A percentile compares a stretch with the other conserved stretches of the same genome.
Conservation (phyloP, 768 basidiomycete species). For the Cystofilobasidium ferigula region DNA sequence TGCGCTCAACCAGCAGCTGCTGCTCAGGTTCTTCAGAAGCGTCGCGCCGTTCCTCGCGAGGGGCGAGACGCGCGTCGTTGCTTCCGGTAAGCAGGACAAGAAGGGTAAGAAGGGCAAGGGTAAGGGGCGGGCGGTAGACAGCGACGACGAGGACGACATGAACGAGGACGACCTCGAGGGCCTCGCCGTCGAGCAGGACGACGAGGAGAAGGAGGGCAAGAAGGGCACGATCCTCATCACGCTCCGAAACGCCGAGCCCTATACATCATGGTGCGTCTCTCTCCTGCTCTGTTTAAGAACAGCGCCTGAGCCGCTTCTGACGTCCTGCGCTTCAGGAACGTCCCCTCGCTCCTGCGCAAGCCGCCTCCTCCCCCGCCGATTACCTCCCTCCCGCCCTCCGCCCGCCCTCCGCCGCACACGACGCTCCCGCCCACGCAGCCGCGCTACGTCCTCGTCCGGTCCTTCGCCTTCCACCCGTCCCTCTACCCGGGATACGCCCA, state of each 20-base stretch:
- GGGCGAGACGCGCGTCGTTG: constrained; percentile 47
- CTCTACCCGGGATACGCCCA: constrained; percentile 80
- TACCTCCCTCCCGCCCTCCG: constrained; percentile 50
- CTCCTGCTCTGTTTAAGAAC: background rate
- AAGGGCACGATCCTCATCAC: constrained; percentile 51
- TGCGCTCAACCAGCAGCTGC: constrained; percentile 68
- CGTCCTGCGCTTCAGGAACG: constrained; percentile 47
- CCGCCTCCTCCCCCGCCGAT: constrained; percentile 42
- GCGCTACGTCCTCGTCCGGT: constrained; percentile 57
- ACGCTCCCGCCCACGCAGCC: constrained; percentile 46
- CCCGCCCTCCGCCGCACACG: constrained; percentile 32
- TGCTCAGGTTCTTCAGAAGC: constrained; percentile 71
- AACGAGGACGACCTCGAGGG: constrained; percentile 16
- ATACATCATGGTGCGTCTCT: constrained; percentile 56
- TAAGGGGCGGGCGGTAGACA: constrained; percentile 17
- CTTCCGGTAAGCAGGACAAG: too few relatives aligned
- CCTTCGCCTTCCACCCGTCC: constrained; percentile 61
- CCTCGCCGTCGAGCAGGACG: background rate
- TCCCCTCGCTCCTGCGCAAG: constrained; percentile 43
- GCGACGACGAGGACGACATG: constrained; percentile 28
- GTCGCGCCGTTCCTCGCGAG: constrained; percentile 50
- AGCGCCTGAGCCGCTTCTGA: background rate
- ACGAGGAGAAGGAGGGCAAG: constrained; percentile 10
- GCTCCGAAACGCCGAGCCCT: constrained; percentile 71
- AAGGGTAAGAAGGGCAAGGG: constrained; percentile 13